Conservation (phyloP, 2,329 filamentous ascomycete species). For the Pseudopithomyces maydicus region DNA sequence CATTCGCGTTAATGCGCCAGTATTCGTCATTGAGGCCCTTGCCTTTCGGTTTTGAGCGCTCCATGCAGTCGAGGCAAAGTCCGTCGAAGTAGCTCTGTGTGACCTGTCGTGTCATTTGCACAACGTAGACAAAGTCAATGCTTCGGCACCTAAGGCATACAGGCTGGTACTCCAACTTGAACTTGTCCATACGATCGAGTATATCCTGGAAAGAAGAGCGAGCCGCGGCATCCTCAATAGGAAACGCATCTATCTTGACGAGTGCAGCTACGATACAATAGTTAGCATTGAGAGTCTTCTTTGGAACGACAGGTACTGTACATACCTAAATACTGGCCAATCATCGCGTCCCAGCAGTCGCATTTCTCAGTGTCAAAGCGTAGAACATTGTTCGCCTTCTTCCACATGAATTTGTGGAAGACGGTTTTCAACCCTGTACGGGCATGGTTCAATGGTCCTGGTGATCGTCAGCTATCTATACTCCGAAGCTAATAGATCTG, state of each 20-base stretch:
- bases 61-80: slow-evolving; percentile 36
- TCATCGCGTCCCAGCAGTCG: slow-evolving; percentile 17
- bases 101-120: background rate
- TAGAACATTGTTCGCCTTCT: slow-evolving; percentile 15
- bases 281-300: background rate
- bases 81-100: slow-evolving; percentile 27
- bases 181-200: slow-evolving; percentile 14
- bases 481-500: background rate
- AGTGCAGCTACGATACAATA: slow-evolving; percentile 8
- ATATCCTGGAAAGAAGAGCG: slow-evolving; percentile 16
- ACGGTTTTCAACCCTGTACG: slow-evolving; percentile 21
- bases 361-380: slow-evolving; percentile 11
- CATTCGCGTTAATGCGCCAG: slow-evolving; percentile 17
- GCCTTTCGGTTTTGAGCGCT: slow-evolving; percentile 14
- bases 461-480: background rate
- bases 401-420: slow-evolving; percentile 19
- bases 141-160: slow-evolving; percentile 15
- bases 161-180: slow-evolving; percentile 14
- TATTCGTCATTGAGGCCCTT: slow-evolving; percentile 18
- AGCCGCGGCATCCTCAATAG: slow-evolving; percentile 21
- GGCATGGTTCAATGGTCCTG: slow-evolving; percentile 27
- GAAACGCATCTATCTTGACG: slow-evolving; percentile 16
- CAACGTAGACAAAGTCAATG: slow-evolving; percentile 15
- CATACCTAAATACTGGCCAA: slow-evolving; percentile 19
- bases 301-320: background rate